phyloP scores from a whole-genome alignment of 2,329 filamentous ascomycete species.

The Juglanconis sp. region DNA sequence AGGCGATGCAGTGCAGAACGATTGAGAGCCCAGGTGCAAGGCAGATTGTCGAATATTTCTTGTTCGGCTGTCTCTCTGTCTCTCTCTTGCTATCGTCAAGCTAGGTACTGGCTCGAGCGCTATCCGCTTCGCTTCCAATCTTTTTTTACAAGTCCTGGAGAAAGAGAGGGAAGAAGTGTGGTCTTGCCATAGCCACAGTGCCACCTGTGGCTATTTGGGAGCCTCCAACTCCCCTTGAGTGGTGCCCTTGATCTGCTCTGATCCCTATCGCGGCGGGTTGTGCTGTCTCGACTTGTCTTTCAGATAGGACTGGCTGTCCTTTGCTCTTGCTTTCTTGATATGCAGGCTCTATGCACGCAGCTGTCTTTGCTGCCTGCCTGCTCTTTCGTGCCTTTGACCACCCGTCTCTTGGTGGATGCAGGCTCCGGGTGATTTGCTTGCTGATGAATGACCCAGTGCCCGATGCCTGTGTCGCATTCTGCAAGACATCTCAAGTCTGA shows the following conservation, averaged over 20 bases:
- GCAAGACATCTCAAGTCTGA: background rate
- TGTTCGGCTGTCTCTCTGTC: constrained; percentile 26
- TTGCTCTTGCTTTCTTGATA: constrained; percentile 7
- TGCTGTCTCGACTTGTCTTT: constrained; percentile 22
- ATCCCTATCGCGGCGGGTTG: constrained; percentile 24
- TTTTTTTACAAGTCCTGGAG: constrained; percentile 43
- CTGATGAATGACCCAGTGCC: background rate
- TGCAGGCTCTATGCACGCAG: background rate
- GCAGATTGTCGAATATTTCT: constrained; percentile 33
- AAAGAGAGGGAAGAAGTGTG: constrained; percentile 22
- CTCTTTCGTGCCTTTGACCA: constrained; percentile 10
- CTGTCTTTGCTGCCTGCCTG: constrained; percentile 9
- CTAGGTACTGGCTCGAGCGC: constrained; percentile 61
- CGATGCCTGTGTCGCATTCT: background rate
- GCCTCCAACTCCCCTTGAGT: constrained; percentile 27
- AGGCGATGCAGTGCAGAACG: constrained; percentile 35
- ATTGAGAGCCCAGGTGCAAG: constrained; percentile 32
- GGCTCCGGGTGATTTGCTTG: constrained; percentile 3
- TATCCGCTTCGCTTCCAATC: constrained; percentile 45
- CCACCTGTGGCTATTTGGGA: constrained; percentile 35
- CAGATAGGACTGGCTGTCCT: constrained; percentile 8
- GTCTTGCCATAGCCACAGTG: constrained; percentile 11
- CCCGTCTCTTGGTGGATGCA: background rate
- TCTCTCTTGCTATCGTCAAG: constrained; percentile 67
- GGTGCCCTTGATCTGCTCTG: constrained; percentile 9